Base-by-base conservation (phyloP, 345 rosid genomes). In the Cardamine occulta region DNA sequence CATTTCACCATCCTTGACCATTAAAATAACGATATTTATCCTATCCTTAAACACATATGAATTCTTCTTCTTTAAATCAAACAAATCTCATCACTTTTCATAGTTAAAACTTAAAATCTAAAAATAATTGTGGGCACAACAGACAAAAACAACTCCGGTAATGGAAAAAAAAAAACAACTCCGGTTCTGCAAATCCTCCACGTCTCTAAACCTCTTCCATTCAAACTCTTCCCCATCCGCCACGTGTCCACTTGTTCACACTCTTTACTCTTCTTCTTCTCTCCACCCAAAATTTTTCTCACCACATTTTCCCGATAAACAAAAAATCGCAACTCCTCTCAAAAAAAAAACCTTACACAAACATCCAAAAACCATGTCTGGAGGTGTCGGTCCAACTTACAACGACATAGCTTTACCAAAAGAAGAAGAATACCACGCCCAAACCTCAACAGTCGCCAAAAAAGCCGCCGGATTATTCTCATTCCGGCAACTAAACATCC, bases 321-420 rank as follows among this genome's bases (percentile, higher is more conserved):
- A 0, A 19, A 9, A 0, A 28, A 34, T 8, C 49, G 7, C 1
- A 8, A 6, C 34, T 45, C 15, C 11, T 47, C 66, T 10, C 24
- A 54, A 6, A 7, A 28, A 11, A 11, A 15, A 15, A 14, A 7
- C 4, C 6, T 35, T 10, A 37, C 13, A 9, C 11, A 5, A 26
- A 24, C 12, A 59, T 2, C 40, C 34, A 26, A 52, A 26, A 29
- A 64, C 34, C 4, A 91, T 94, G 97, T 91, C 97, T 53, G 96
- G 94, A 51, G 96, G 93, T 14, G 88, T 88, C 32, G 96, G 93
- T 58, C 85, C 92, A 58, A 76, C 83, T 9, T 66, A 76, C 79
- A 71, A 63, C 51, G 93, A 93, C 84, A 83, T 86, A 47, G 28
- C 79, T 62, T 84, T 89, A 74, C 87, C 85, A 21, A 74, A 75